Conservation (phyloP, 305 asterid genomes). For the Vinca major region DNA sequence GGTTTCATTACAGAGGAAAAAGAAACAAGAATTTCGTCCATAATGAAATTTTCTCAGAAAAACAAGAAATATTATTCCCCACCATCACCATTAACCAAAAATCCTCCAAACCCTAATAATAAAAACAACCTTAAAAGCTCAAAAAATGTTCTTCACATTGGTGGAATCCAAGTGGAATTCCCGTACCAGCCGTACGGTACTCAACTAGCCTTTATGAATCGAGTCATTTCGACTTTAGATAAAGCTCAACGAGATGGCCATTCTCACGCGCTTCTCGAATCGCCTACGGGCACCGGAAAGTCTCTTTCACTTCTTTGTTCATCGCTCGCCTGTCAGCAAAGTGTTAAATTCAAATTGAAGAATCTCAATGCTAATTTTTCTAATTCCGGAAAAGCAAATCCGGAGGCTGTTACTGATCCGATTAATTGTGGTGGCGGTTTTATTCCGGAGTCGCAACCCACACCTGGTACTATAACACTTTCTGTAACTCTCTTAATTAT, state of each 20-base stretch:
- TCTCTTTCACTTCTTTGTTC: conserved; percentile 87
- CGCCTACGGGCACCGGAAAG: conserved; percentile 95
- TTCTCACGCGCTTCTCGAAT: conserved; percentile 84
- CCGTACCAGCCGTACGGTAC: conserved; percentile 90
- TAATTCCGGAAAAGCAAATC: conserved; percentile 48
- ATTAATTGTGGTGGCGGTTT: conserved; percentile 81
- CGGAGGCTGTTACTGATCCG: conserved; percentile 64
- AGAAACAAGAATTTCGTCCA: too few relatives aligned
- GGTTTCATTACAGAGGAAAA: too few relatives aligned
- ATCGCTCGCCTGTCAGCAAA: conserved; percentile 81
- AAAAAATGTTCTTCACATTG: conserved; percentile 42
- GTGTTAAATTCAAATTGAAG: conserved; percentile 35
- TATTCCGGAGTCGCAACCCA: conserved; percentile 73
- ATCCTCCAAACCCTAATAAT: conserved; percentile 17
- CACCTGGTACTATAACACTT: conserved; percentile 28
- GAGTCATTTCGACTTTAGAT: conserved; percentile 77
- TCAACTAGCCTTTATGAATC: conserved; percentile 76
- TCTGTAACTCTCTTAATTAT: too few relatives aligned
- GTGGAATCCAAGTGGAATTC: conserved; percentile 78
- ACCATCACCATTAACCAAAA: conserved; percentile 9
- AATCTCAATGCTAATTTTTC: conserved; percentile 25
- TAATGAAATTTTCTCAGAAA: too few relatives aligned
- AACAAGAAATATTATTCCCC: conserved; percentile 19
- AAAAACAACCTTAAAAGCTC: conserved; percentile 9
- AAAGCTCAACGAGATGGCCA: conserved; percentile 59